Base-by-base conservation (phyloP, 495 filamentous ascomycete species). In the Aspergillus asperescens region DNA sequence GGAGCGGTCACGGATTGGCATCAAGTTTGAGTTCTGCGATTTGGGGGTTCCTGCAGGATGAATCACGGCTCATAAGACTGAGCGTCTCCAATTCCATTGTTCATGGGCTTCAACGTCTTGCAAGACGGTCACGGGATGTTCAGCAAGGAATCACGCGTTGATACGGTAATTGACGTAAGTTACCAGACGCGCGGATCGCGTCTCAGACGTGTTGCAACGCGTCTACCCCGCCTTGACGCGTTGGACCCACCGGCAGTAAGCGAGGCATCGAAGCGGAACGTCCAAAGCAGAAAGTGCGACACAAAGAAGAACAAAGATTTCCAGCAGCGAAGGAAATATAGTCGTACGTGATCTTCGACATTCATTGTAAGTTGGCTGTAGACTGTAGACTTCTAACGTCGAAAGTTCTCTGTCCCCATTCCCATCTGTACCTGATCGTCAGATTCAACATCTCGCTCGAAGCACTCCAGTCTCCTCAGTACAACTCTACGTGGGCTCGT, bases 171-270 rank as follows among this genome's bases (percentile, higher is more conserved):
- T 52, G 55, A 55, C 23, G 52, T 58, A 57, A 47, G 20, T 39
- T 56, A 58, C 56, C 47, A 56, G 27, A 52, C 60, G 60, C 59
- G 59, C 55, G 53, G n/a, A 54, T 41, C 59, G 59, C 59, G 59
- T 56, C 7, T 18, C 23, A 19, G 48, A 57, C 59, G 59, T 56
- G 60, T 51, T 8, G 19, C 10, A 35, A 49, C 60, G 60, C 60
- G 60, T 39, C 16, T 54, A 56, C 56, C 60, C 56, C 56, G 50
- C 52, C 39, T 57, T 31, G 40, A 52, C 56, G 56, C 60, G 60
- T 54, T 43, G 40, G 42, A 10, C 29, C 38, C 50, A 32, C 41
- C 13, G 13, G 25, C 22, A 45, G 54, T 56, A 55, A 55, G 48
- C 45, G 43, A 58, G 32, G 19, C 22, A 48, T 48, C n/a, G n/a